Evolutionary conservation across 2,329 filamentous ascomycete genomes (phyloP), one percentile per base, ranked within the genome.

Genomic region (Apiospora hydei): DNA sequence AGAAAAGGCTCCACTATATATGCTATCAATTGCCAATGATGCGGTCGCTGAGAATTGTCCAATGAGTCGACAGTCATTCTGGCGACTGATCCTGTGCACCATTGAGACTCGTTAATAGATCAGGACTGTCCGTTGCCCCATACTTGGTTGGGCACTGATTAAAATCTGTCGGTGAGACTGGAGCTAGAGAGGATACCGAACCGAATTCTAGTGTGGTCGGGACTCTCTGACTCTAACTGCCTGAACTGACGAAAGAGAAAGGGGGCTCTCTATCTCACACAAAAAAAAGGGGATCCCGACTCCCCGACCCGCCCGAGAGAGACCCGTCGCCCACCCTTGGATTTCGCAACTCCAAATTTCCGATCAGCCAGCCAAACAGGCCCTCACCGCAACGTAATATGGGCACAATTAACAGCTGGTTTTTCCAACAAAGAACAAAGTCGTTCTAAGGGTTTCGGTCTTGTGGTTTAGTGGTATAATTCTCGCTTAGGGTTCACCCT

Each of bases 401-500:
- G 10, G 2, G 21, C 10, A 21, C 38, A 21, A 8, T 3, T 38
- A 61, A 10, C 30, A 3, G 10, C 21, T 38, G 6, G 3, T 14
- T 64, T 51, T 11, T 41, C 41, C 13, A 18, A 64, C 10, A 18
- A 64, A 41, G 34, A 64, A 34, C 10, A 64, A 14, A 11, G n/a
- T 18, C 24, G 57, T 30, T 30, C 18, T 13, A 64, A 64, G 57
- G 57, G 57, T 64, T 64, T 64, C 57, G 57, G 57, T 64, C 57
- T 64, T 64, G 57, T 64, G 57, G 57, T 64, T 64, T 64, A 64
- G 57, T 64, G 57, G 57, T 64, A 64, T 64, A 64, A 64, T 64
- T 64, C 57, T 64, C 57, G 57, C 57, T 64, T 64, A 64, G 57
- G 57, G 57, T 64, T 41, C 57, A 64, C 57, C 57, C 57, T 64